Conservation (phyloP, 371 early-diverging fungal species). For the Mortierella sp. region DNA sequence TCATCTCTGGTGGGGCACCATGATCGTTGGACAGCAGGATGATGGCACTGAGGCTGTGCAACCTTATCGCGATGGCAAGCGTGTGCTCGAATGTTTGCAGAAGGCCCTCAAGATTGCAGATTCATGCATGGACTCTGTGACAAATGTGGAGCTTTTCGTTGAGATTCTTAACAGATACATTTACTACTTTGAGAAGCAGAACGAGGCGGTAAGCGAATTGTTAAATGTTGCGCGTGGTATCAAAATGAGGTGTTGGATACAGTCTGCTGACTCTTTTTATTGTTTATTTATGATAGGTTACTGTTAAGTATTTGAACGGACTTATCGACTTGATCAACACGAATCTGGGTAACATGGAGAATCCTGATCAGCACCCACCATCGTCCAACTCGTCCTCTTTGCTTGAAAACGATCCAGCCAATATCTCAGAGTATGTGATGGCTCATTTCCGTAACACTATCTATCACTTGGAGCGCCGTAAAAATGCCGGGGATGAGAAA, state of each 20-base stretch:
- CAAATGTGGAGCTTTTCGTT: conserved; percentile 88
- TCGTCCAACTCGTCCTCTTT: conserved; percentile 72
- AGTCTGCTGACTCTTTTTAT: too few relatives aligned
- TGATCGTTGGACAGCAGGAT: conserved; percentile 56
- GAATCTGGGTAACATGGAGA: conserved; percentile 77
- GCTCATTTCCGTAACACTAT: conserved; percentile 75
- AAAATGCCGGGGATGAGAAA: conserved; percentile 56
- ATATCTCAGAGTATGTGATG: conserved; percentile 72
- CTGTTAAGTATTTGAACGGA: conserved; percentile 88
- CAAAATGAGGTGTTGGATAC: background rate
- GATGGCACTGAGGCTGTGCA: conserved; percentile 49
- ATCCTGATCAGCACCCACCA: conserved; percentile 72
- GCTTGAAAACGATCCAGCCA: conserved; percentile 63
- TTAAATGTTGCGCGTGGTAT: background rate
- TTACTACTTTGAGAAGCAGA: conserved; percentile 88
- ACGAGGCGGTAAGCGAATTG: conserved; percentile 73
- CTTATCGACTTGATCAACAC: conserved; percentile 90
- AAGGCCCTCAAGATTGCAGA: conserved; percentile 93
- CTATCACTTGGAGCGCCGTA: conserved; percentile 66
- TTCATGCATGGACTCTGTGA: conserved; percentile 86
- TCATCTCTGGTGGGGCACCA: conserved; percentile 90
- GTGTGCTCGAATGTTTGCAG: conserved; percentile 88
- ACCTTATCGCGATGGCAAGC: conserved; percentile 82
- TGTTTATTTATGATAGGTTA: conserved; percentile 62
- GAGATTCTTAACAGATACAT: conserved; percentile 92